A percentile compares a stretch with the other conserved stretches of the same genome.
Evolutionary conservation across 2,329 filamentous ascomycete genomes (phyloP).

Genomic region (Paecilomyces sp.): DNA sequence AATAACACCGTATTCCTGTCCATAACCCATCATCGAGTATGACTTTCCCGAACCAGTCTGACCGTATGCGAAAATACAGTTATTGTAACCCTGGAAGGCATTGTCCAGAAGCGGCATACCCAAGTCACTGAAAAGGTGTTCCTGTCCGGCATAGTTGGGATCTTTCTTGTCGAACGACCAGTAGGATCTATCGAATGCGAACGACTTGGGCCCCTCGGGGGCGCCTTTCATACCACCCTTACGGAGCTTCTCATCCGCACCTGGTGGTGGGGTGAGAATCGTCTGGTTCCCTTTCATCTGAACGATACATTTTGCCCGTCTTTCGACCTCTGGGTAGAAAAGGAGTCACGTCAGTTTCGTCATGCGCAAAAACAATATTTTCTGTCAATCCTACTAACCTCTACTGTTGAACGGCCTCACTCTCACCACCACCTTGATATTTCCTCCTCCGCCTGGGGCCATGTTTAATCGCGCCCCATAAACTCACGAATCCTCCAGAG

Average conservation of each 20-base stretch:
- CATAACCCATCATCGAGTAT: slow-evolving; percentile 99
- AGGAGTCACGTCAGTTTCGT: background rate
- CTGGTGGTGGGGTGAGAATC: slow-evolving; percentile 66
- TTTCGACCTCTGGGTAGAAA: slow-evolving; percentile 66
- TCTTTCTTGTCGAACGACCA: slow-evolving; percentile 91
- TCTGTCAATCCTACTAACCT: slow-evolving; percentile 51
- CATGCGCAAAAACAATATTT: background rate
- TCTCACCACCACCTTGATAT: slow-evolving; percentile 99
- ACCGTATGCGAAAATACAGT: slow-evolving; percentile 98
- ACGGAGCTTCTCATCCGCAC: slow-evolving; percentile 47
- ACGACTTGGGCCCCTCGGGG: slow-evolving; percentile 68
- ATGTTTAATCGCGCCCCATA: slow-evolving; percentile 43
- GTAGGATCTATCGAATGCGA: slow-evolving; percentile 95
- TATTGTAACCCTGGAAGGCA: slow-evolving; percentile 97
- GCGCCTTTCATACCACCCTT: slow-evolving; percentile 53
- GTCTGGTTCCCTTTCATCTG: slow-evolving; percentile 95
- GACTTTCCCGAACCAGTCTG: slow-evolving; percentile 98
- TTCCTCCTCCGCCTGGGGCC: slow-evolving; percentile 73
- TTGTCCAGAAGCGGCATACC: slow-evolving; percentile 90
- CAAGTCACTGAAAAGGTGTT: slow-evolving; percentile 79
- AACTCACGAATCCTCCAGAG: slow-evolving; percentile 11
- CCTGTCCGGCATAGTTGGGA: slow-evolving; percentile 79
- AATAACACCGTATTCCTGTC: slow-evolving; percentile 90
- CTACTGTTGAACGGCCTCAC: slow-evolving; percentile 90
- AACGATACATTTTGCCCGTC: slow-evolving; percentile 91